Conservation (phyloP, 208 protist species). For the Leptomonas pyrrhocoris region DNA sequence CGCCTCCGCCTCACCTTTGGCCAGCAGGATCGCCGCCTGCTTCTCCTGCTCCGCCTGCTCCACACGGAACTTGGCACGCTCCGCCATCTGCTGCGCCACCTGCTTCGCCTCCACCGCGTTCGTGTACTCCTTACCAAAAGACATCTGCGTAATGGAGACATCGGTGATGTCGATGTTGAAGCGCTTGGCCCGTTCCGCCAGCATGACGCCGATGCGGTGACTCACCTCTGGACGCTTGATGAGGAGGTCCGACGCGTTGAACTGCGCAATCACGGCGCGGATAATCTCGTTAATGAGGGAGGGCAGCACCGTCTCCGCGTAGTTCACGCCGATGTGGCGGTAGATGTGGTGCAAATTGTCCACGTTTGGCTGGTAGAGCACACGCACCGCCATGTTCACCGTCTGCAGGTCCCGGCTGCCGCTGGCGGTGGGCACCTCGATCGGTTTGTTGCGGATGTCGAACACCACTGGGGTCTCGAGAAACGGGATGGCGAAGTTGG, state of each 20-base stretch:
- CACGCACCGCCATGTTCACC: conserved; percentile 98
- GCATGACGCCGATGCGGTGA: conserved; percentile 89
- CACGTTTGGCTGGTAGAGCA: conserved; percentile 96
- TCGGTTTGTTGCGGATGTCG: conserved; percentile 95
- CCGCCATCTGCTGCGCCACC: conserved; percentile 96
- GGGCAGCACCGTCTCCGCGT: conserved; percentile 98
- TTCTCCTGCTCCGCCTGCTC: conserved; percentile 96
- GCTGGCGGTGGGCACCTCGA: conserved; percentile 88
- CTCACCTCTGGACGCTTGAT: conserved; percentile 96
- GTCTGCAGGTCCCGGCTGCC: conserved; percentile 97
- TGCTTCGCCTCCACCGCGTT: conserved; percentile 96
- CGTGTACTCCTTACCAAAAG: conserved; percentile 96
- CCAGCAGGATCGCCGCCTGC: conserved; percentile 91
- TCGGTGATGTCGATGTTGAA: conserved; percentile 98
- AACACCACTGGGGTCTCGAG: conserved; percentile 97
- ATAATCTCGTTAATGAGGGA: conserved; percentile 99
- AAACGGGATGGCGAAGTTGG: conserved; percentile 96
- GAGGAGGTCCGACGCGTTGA: conserved; percentile 98
- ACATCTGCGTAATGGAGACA: conserved; percentile 98
- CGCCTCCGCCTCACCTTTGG: conserved; percentile 93
- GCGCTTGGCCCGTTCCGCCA: conserved; percentile 94
- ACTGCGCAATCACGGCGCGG: conserved; percentile 98
- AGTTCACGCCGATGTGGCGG: conserved; percentile 95
- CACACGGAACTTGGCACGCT: conserved; percentile 94
- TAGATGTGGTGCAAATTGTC: conserved; percentile 95